These are phyloP conservation scores for Myxozyma monticola DNA, from an alignment of 805 yeast genomes.

Conservation along the genomic window DNA sequence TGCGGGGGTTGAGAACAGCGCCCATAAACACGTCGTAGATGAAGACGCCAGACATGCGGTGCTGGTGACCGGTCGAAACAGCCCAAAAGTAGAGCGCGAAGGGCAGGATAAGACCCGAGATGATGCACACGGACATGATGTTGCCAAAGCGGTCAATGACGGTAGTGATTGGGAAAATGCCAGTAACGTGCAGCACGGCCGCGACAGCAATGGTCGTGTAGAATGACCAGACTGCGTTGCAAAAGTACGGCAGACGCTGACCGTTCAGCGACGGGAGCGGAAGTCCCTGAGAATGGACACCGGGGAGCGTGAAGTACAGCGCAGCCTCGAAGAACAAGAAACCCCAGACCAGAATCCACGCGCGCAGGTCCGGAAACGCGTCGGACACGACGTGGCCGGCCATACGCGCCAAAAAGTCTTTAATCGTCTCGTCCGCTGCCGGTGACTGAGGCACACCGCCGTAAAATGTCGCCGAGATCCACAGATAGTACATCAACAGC, in stretches of 20 bases:
- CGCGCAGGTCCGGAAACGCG: slow-evolving; percentile 47
- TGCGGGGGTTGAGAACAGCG: slow-evolving; percentile 92
- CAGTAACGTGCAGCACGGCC: slow-evolving; percentile 66
- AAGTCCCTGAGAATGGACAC: slow-evolving; percentile 92
- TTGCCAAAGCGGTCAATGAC: slow-evolving; percentile 83
- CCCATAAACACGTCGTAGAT: slow-evolving; percentile 95
- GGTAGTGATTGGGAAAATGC: slow-evolving; percentile 69
- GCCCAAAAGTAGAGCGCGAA: slow-evolving; percentile 70
- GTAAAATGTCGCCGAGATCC: slow-evolving; percentile 84
- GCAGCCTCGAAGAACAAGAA: slow-evolving; percentile 69
- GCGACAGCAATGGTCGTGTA: slow-evolving; percentile 65
- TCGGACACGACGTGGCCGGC: slow-evolving; percentile 32
- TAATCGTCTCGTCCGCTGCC: slow-evolving; percentile 47
- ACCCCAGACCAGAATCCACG: slow-evolving; percentile 70
- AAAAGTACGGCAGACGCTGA: slow-evolving; percentile 83
- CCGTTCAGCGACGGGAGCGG: slow-evolving; percentile 80
- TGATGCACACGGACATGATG: slow-evolving; percentile 88
- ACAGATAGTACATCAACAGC: slow-evolving; percentile 91
- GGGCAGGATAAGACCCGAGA: slow-evolving; percentile 71
- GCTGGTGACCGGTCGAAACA: slow-evolving; percentile 68
- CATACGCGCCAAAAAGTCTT: slow-evolving; percentile 46
- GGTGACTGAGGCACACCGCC: slow-evolving; percentile 75
- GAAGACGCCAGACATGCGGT: slow-evolving; percentile 87
- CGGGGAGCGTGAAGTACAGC: slow-evolving; percentile 84
- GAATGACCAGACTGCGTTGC: slow-evolving; percentile 87